Evolutionary conservation across 768 basidiomycete genomes (phyloP).

Genomic region (Tricholoma terreum): DNA sequence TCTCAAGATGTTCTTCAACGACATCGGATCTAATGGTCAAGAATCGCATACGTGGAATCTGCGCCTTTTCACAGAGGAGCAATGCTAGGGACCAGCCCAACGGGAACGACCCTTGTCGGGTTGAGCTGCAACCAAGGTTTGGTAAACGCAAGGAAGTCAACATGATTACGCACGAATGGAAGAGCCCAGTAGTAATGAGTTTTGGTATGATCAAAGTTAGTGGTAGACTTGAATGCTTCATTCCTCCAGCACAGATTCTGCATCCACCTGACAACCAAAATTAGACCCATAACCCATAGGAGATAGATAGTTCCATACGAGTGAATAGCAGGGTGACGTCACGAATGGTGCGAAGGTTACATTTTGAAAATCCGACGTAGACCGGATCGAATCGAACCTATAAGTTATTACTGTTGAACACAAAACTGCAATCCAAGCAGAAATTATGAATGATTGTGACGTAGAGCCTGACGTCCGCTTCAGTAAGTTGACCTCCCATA

Average conservation of each 20-base stretch:
- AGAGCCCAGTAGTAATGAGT: conserved; percentile 69
- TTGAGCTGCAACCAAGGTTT: background rate
- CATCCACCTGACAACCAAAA: conserved; percentile 53
- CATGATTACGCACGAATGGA: conserved; percentile 28
- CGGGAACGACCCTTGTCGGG: background rate
- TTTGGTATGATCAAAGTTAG: conserved; percentile 88
- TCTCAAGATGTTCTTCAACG: background rate
- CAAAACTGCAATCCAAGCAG: too few species aligned
- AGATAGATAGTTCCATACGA: conserved; percentile 31
- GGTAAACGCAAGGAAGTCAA: too few species aligned
- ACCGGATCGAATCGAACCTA: conserved; percentile 86
- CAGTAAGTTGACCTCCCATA: conserved; percentile 75
- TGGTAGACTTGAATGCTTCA: conserved; percentile 80
- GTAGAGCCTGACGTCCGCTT: conserved; percentile 80
- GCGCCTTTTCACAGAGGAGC: too few species aligned
- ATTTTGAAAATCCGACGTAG: conserved; percentile 91
- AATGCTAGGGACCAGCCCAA: background rate
- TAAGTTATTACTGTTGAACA: background rate
- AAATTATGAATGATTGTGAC: conserved; percentile 71
- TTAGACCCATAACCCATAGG: background rate
- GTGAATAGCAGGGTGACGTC: conserved; percentile 82
- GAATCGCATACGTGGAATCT: background rate
- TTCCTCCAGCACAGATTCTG: conserved; percentile 89
- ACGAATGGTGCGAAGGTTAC: conserved; percentile 85
- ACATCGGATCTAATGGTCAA: background rate